Percentiles rank a stretch among this genome's conserved stretches.
Conservation (phyloP, 2,329 filamentous ascomycete species). For the Graphilbum fragrans region DNA sequence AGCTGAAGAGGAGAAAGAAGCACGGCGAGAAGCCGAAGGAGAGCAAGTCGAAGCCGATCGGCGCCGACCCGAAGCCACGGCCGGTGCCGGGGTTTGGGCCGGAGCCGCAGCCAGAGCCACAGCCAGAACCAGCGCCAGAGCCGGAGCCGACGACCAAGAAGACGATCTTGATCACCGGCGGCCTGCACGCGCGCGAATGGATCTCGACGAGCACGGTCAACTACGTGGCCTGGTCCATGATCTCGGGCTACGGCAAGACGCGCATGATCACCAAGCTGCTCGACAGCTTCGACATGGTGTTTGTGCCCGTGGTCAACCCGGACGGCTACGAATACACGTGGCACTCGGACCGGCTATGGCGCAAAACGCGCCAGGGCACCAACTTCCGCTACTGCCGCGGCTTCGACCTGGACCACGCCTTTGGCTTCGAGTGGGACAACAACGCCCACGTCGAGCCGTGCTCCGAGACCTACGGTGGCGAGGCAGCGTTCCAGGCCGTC, state of each 20-base stretch:
- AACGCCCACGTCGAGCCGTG: constrained; percentile 61
- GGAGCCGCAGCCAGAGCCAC: not conserved
- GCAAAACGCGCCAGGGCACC: constrained; percentile 83
- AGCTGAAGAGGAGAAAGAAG: not conserved
- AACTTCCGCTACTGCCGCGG: constrained; percentile 73
- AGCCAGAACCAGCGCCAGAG: not conserved
- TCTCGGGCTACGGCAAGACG: constrained; percentile 69
- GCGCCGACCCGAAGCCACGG: not conserved
- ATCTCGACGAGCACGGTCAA: constrained; percentile 86
- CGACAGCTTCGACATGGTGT: constrained; percentile 73
- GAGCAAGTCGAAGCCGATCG: not conserved
- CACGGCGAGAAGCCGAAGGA: not conserved
- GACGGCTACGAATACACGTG: constrained; percentile 93
- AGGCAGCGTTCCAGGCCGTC: constrained; percentile 68
- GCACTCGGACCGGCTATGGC: constrained; percentile 85
- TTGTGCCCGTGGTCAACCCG: constrained; percentile 81
- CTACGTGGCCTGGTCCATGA: constrained; percentile 79
- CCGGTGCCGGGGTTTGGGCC: too few species aligned
- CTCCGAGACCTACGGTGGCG: constrained; percentile 80
- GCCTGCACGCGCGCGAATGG: constrained; percentile 93
- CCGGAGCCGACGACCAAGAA: constrained; percentile 11
- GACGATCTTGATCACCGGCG: constrained; percentile 51
- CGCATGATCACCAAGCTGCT: constrained; percentile 63
- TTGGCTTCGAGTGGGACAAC: constrained; percentile 74
- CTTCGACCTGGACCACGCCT: constrained; percentile 79